These are phyloP conservation scores for Penicillium sp. DNA, from an alignment of 2,329 filamentous ascomycete species.

Conservation along the genomic window DNA sequence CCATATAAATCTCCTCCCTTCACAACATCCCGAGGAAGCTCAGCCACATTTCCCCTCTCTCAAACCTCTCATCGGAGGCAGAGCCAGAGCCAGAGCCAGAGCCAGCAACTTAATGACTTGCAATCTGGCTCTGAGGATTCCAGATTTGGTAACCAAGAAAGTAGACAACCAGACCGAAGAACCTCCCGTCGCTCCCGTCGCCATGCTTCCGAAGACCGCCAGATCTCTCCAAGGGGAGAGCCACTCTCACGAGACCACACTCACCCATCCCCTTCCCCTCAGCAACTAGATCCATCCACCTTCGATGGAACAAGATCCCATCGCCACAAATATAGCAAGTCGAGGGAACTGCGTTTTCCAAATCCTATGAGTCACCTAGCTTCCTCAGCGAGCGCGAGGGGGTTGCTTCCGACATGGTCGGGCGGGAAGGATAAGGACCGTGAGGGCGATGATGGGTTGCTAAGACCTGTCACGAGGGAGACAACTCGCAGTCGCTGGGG, in stretches of 20 bases:
- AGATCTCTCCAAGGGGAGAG: slow-evolving; percentile 4
- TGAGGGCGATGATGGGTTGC: slow-evolving; percentile 31
- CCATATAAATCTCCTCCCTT: slow-evolving; percentile 15
- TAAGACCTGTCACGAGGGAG: slow-evolving; percentile 33
- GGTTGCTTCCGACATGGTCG: slow-evolving; percentile 34
- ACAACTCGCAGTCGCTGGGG: slow-evolving; percentile 35
- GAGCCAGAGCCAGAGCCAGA: background rate
- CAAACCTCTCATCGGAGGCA: background rate
- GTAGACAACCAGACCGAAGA: background rate
- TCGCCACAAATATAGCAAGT: slow-evolving; percentile 33
- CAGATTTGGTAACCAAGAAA: background rate
- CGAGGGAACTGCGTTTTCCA: slow-evolving; percentile 32
- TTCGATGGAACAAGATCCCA: slow-evolving; percentile 18
- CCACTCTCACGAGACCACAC: slow-evolving; percentile 1
- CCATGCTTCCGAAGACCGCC: background rate
- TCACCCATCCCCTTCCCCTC: slow-evolving; percentile 6
- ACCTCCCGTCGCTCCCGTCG: background rate
- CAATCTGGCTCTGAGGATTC: background rate
- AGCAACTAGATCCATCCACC: slow-evolving; percentile 8
- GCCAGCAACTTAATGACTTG: background rate
- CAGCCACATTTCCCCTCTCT: slow-evolving; percentile 21
- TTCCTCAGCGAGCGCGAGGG: slow-evolving; percentile 32
- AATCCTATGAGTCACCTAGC: slow-evolving; percentile 35
- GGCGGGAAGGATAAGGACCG: slow-evolving; percentile 32
- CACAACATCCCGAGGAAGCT: slow-evolving; percentile 16